Percentiles rank a stretch among this genome's conserved stretches.
These are phyloP conservation scores for Lophium mytilinum DNA, from an alignment of 495 filamentous ascomycete species.

Conservation along the genomic window DNA sequence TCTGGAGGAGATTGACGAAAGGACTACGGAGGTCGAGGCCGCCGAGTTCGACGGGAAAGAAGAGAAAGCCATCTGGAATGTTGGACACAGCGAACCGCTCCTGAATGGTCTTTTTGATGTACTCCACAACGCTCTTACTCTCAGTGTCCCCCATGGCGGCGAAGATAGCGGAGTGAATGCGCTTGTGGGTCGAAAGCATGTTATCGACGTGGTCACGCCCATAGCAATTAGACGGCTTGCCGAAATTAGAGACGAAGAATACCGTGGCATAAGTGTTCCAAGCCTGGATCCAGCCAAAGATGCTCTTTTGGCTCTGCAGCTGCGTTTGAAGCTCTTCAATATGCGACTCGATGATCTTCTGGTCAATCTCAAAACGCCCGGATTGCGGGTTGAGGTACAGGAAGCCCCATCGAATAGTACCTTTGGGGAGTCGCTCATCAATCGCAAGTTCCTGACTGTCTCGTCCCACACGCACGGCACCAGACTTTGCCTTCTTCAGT, in stretches of 20 bases:
- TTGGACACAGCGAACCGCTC: slow-evolving; percentile 46
- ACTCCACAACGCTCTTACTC: slow-evolving; percentile 46
- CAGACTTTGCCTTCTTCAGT: slow-evolving; percentile 53
- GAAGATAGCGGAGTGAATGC: slow-evolving; percentile 53
- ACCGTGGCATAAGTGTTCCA: slow-evolving; percentile 58
- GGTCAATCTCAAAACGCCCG: slow-evolving; percentile 55
- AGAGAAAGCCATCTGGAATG: slow-evolving; percentile 63
- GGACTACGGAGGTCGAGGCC: slow-evolving; percentile 32
- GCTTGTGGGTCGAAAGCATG: slow-evolving; percentile 50
- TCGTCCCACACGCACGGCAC: slow-evolving; percentile 42
- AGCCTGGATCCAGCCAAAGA: slow-evolving; percentile 57
- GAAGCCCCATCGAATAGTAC: slow-evolving; percentile 61
- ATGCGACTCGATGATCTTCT: slow-evolving; percentile 52
- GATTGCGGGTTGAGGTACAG: slow-evolving; percentile 47
- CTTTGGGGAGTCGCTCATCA: slow-evolving; percentile 39
- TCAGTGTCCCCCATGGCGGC: slow-evolving; percentile 18
- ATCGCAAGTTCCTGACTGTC: slow-evolving; percentile 18
- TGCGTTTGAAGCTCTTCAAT: slow-evolving; percentile 53
- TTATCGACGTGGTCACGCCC: slow-evolving; percentile 56
- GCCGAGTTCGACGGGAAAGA: slow-evolving; percentile 34
- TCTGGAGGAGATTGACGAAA: slow-evolving; percentile 25
- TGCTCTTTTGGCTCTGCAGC: slow-evolving; percentile 45
- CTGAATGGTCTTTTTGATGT: slow-evolving; percentile 47
- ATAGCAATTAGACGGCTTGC: slow-evolving; percentile 55
- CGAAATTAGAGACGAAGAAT: slow-evolving; percentile 62